A percentile compares a stretch with the other conserved stretches of the same genome.
These are phyloP conservation scores for Oryza meridionalis DNA, from an alignment of 176 grass and related monocot species.

Conservation along the genomic window DNA sequence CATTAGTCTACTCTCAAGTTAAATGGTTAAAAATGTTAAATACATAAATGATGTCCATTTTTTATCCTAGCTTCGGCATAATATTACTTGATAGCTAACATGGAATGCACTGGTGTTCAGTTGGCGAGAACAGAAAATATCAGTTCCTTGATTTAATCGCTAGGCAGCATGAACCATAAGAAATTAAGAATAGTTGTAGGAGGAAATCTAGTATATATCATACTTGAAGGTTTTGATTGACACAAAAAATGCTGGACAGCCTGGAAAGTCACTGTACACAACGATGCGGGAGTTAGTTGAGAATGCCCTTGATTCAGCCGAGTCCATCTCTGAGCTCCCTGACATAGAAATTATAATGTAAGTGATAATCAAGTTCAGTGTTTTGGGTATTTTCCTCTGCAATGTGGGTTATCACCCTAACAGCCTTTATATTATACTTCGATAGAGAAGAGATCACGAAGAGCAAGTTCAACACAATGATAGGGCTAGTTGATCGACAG, in stretches of 20 bases:
- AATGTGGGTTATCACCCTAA: constrained; percentile 5
- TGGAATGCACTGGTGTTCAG: neutral
- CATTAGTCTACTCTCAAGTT: neutral
- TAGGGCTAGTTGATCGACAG: constrained; percentile 81
- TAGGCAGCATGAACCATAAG: neutral
- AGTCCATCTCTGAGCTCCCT: constrained; percentile 86
- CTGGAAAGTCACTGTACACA: constrained; percentile 95
- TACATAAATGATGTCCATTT: neutral
- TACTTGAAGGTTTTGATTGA: constrained; percentile 16
- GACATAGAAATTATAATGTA: constrained; percentile 82
- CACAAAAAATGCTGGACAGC: constrained; percentile 47
- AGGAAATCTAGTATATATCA: neutral
- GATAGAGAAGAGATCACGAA: constrained; percentile 93
- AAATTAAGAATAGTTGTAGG: neutral
- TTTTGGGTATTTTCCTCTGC: neutral
- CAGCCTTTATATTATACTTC: constrained; percentile 15
- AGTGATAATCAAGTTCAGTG: constrained; percentile 19
- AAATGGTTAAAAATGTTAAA: too few relatives aligned
- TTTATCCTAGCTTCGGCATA: neutral
- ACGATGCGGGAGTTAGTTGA: constrained; percentile 93
- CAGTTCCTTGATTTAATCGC: neutral
- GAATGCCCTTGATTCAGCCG: constrained; percentile 95
- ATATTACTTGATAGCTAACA: neutral
- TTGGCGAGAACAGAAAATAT: neutral
- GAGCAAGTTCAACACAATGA: constrained; percentile 97